phyloP scores from a whole-genome alignment of 177 flowering plant genomes.

The Tripterygium wilfordii region DNA sequence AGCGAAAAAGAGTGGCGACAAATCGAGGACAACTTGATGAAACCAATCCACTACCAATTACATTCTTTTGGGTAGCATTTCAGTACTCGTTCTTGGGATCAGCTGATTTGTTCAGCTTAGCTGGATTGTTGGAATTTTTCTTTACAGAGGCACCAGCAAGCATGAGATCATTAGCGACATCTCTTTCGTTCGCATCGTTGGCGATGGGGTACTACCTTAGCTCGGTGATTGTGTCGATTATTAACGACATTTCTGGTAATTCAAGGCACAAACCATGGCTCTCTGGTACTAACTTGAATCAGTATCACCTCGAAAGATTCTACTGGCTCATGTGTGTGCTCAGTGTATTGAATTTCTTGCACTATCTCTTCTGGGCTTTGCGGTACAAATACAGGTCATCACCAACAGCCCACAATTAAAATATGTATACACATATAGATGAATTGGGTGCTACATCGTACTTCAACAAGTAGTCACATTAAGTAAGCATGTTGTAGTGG shows the following conservation, averaged over 20 bases:
- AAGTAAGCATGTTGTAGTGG: neutral
- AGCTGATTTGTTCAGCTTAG: conserved; percentile 60
- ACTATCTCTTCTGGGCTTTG: conserved; percentile 40
- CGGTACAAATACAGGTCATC: conserved; percentile 29
- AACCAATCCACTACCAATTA: conserved; percentile 29
- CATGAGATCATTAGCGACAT: conserved; percentile 72
- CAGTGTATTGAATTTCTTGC: conserved; percentile 43
- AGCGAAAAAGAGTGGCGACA: conserved; percentile 30
- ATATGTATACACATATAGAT: neutral
- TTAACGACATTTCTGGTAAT: conserved; percentile 30
- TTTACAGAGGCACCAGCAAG: conserved; percentile 55
- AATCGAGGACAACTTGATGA: conserved; percentile 27
- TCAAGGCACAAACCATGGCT: conserved; percentile 35
- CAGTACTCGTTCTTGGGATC: conserved; percentile 65
- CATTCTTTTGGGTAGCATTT: too few species aligned
- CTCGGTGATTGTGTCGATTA: conserved; percentile 45
- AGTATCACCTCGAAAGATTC: conserved; percentile 45
- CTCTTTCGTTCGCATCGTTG: conserved; percentile 57
- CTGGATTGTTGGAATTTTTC: conserved; percentile 71
- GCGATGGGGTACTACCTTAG: conserved; percentile 66
- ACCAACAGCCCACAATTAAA: neutral
- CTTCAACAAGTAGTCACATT: neutral
- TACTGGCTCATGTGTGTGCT: conserved; percentile 61
- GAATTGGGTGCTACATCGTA: neutral
- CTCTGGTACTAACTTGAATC: conserved; percentile 36